Conservation (phyloP, 2,329 filamentous ascomycete species). For the Trichoderma sp. region DNA sequence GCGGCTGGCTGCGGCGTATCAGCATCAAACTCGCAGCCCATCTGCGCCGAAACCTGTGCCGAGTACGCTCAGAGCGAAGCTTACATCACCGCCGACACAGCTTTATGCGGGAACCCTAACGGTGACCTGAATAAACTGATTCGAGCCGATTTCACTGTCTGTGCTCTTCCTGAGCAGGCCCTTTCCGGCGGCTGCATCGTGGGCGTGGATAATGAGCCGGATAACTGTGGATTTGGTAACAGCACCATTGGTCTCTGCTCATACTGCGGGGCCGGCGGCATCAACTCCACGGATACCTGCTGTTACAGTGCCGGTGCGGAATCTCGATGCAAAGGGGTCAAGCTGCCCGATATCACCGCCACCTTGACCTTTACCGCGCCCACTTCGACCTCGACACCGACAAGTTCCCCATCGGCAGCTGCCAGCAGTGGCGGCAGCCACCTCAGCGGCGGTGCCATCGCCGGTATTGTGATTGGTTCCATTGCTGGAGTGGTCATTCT, state of each 20-base stretch:
- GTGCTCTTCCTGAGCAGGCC: slow-evolving; percentile 76
- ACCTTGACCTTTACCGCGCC: slow-evolving; percentile 59
- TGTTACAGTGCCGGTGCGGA: slow-evolving; percentile 81
- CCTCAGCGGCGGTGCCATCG: slow-evolving; percentile 83
- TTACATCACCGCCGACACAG: slow-evolving; percentile 70
- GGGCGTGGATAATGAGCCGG: slow-evolving; percentile 74
- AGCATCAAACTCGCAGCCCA: slow-evolving; percentile 62
- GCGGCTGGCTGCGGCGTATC: slow-evolving; percentile 66
- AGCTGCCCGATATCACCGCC: slow-evolving; percentile 71
- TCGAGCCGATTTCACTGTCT: slow-evolving; percentile 88
- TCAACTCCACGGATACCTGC: slow-evolving; percentile 93
- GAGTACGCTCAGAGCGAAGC: slow-evolving; percentile 87
- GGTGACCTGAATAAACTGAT: slow-evolving; percentile 71
- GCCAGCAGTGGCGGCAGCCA: slow-evolving; percentile 33
- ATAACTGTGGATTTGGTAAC: slow-evolving; percentile 80
- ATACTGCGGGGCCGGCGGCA: slow-evolving; percentile 79
- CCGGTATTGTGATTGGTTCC: slow-evolving; percentile 83
- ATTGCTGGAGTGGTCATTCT: slow-evolving; percentile 69
- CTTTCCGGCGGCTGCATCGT: slow-evolving; percentile 73
- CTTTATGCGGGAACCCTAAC: slow-evolving; percentile 67
- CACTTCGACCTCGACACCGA: slow-evolving; percentile 40
- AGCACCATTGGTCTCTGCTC: slow-evolving; percentile 76
- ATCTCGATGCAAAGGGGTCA: slow-evolving; percentile 69
- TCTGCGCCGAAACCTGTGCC: slow-evolving; percentile 89
- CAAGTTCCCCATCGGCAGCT: slow-evolving; percentile 2